These are phyloP conservation scores for Persicaria maculosa DNA, from an alignment of 148 eudicot genomes.

Conservation along the genomic window DNA sequence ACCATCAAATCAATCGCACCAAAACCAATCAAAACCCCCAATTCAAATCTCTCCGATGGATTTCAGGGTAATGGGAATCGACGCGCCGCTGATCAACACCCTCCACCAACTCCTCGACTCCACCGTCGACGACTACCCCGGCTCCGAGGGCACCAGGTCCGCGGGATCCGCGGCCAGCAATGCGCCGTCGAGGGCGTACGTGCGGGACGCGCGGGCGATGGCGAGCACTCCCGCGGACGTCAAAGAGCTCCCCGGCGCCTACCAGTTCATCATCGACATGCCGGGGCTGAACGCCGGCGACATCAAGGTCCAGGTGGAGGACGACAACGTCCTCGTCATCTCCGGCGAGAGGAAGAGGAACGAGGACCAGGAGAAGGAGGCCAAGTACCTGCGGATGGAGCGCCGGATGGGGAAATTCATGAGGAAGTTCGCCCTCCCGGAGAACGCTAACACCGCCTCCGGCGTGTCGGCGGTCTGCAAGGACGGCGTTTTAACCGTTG, in stretches of 20 bases:
- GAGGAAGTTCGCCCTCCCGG: slow-evolving; percentile 74
- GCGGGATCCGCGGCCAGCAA: background rate
- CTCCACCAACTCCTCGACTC: slow-evolving; percentile 43
- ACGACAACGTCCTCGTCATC: slow-evolving; percentile 50
- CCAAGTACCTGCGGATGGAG: slow-evolving; percentile 65
- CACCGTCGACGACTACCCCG: slow-evolving; percentile 12
- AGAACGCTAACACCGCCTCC: slow-evolving; percentile 41
- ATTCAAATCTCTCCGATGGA: slow-evolving; percentile 31
- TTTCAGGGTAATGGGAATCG: slow-evolving; percentile 38
- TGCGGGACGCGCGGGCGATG: slow-evolving; percentile 62
- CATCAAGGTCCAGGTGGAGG: slow-evolving; percentile 56
- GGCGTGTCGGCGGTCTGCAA: slow-evolving; percentile 43
- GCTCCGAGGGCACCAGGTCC: background rate
- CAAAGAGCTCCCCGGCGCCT: slow-evolving; percentile 45
- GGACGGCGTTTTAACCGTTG: slow-evolving; percentile 62
- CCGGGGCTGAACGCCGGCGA: slow-evolving; percentile 56
- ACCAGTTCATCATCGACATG: slow-evolving; percentile 65
- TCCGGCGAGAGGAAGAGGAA: slow-evolving; percentile 56
- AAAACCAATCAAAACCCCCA: no score
- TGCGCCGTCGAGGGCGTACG: slow-evolving; percentile 32
- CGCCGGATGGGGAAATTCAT: slow-evolving; percentile 62
- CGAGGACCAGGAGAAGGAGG: slow-evolving; percentile 35
- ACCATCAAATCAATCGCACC: no score
- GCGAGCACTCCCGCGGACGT: slow-evolving; percentile 60
- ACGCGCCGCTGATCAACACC: slow-evolving; percentile 40